Base-by-base conservation (phyloP, 2,329 filamentous ascomycete genomes). In the Paradendryphiella salina region DNA sequence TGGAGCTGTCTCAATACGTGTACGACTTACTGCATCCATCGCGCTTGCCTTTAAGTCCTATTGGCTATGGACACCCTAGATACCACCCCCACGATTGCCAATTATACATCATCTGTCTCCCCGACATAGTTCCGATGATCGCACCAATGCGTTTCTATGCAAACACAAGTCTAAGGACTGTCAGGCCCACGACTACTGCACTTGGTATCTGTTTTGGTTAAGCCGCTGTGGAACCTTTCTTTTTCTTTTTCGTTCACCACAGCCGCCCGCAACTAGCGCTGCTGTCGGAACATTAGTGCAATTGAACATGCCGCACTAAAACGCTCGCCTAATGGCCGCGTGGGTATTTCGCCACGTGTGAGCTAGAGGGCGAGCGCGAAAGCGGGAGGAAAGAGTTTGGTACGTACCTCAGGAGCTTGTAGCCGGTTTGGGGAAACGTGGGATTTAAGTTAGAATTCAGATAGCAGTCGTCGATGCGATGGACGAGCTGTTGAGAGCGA, bases 131-230 rank as follows among this genome's bases (percentile, higher is more conserved):
- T 32, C 11, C 28, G 2, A 32, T 13, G 26, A 41, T 21, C 9
- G 15, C 38, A 32, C 23, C 38, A 31, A 26, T 26, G 23, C 23
- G 23, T 26, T 6, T 14, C 1, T 32, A 32, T 37, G 35, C 35
- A 38, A 23, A 4, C 18, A 23, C 8, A 40, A 10, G 14, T 3
- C 21, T 20, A 23, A 6, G 15, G 39, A 42, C 32, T 20, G 14
- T 10, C 26, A 41, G 28, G 38, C 15, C 38, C 28, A 20, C 10
- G 28, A 41, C 38, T 41, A 41, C 38, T 41, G 38, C 38, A 41
- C 21, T 21, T 31, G 15, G 9, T 21, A 20, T 15, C 38, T n/a
- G 20, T 17, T 21, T 17, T 20, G 17, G 38, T 41, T 9, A 41
- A 41, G 38, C 26, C 28, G 2, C 18, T 23, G 14, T 28, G 21